Percentiles rank a stretch among this genome's conserved stretches.
These are phyloP conservation scores for Stromatinia cepivora DNA, from an alignment of 2,329 filamentous ascomycete species.

Conservation along the genomic window DNA sequence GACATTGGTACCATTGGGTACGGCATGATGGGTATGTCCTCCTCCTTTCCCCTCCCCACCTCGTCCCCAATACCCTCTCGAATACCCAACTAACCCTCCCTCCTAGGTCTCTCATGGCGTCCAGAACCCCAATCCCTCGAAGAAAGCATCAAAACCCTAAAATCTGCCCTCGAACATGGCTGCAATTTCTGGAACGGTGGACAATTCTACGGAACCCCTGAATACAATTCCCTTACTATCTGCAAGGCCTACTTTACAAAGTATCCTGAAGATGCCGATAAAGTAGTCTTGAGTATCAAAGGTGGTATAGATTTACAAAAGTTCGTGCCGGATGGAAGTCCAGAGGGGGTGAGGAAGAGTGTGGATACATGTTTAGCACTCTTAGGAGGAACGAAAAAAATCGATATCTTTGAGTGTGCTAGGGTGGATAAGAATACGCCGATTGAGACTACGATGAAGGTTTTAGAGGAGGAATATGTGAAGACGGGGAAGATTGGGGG, in stretches of 20 bases:
- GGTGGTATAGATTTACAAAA: conserved; percentile 48
- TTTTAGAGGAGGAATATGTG: conserved; percentile 42
- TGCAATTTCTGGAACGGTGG: conserved; percentile 61
- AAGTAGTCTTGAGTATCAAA: conserved; percentile 64
- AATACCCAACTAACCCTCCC: conserved; percentile 6
- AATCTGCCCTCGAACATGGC: conserved; percentile 50
- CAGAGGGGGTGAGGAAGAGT: conserved; percentile 55
- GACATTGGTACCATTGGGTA: conserved; percentile 36
- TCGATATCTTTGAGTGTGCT: conserved; percentile 57
- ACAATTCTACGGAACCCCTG: conserved; percentile 63
- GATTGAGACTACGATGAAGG: conserved; percentile 44
- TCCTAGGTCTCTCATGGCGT: conserved; percentile 41
- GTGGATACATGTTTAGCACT: conserved; percentile 56
- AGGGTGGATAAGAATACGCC: conserved; percentile 47
- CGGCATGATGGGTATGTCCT: conserved; percentile 32
- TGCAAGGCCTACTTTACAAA: conserved; percentile 62
- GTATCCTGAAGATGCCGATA: conserved; percentile 63
- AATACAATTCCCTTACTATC: conserved; percentile 59
- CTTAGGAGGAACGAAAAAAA: conserved; percentile 50
- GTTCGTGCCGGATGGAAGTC: conserved; percentile 51
- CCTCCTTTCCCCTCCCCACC: neutral
- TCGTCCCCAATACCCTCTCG: neutral
- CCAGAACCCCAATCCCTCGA: conserved; percentile 44
- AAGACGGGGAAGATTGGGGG: conserved; percentile 48
- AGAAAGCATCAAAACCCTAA: conserved; percentile 56